Conservation (phyloP, 2,329 filamentous ascomycete species). For the Tolypocladium ophioglossoides region DNA sequence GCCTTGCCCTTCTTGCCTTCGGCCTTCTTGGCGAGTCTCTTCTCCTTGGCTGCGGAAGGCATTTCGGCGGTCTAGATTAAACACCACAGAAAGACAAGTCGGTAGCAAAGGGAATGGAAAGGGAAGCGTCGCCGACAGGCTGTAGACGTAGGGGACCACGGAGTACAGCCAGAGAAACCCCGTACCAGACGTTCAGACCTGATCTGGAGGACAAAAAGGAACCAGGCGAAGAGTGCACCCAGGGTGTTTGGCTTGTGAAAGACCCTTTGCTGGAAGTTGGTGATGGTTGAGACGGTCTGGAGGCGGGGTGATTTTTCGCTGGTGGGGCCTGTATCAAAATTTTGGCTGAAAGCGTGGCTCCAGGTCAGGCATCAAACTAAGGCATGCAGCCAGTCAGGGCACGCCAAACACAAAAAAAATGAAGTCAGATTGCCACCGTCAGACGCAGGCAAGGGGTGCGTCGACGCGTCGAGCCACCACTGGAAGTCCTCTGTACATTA, state of each 20-base stretch:
- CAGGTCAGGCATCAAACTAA: conserved; percentile 25
- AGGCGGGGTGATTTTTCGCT: conserved; percentile 31
- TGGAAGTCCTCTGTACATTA: too few relatives aligned
- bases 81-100: background rate
- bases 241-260: conserved; percentile 1
- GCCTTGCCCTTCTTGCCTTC: conserved; percentile 63
- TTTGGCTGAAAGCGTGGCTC: conserved; percentile 16
- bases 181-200: background rate
- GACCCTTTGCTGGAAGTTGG: conserved; percentile 7
- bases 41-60: conserved; percentile 61
- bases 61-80: conserved; percentile 32
- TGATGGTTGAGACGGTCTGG: conserved; percentile 8
- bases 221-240: background rate
- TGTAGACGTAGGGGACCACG: background rate
- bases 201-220: background rate
- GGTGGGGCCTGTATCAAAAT: conserved; percentile 24
- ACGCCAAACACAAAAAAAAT: background rate
- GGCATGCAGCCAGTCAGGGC: conserved; percentile 13
- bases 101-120: conserved; percentile 1
- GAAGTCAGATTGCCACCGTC: background rate
- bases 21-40: conserved; percentile 61
- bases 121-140: background rate
- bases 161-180: background rate
- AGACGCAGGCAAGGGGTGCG: background rate
- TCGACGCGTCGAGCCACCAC: too few relatives aligned